Evolutionary conservation across 108 stramenopile genomes (phyloP).

Genomic region (Fragilariopsis cylindrus): DNA sequence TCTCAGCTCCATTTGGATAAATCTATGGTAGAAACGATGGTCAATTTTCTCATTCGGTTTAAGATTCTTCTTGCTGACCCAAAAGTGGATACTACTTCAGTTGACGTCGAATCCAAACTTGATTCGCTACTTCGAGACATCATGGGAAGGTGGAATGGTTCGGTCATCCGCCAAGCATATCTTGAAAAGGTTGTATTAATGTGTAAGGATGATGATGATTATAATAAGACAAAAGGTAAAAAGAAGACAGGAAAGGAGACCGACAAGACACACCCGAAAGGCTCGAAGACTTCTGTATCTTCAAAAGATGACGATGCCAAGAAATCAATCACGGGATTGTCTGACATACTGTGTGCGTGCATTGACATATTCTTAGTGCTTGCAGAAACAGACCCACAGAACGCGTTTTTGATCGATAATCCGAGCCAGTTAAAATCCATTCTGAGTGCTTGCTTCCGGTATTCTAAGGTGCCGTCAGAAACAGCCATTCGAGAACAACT

Average conservation of each 20-base stretch:
- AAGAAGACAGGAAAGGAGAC: constrained; percentile 18
- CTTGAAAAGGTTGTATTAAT: constrained; percentile 66
- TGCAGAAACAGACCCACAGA: constrained; percentile 29
- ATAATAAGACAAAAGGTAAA: constrained; percentile 12
- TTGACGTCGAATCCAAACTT: constrained; percentile 26
- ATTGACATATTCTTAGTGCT: constrained; percentile 46
- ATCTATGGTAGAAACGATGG: constrained; percentile 56
- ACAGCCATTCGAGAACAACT: constrained; percentile 22
- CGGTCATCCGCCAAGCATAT: constrained; percentile 43
- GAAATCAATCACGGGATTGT: constrained; percentile 4
- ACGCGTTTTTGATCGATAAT: constrained; percentile 41
- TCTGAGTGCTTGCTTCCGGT: constrained; percentile 33
- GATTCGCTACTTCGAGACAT: constrained; percentile 34
- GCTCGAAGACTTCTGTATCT: constrained; percentile 11
- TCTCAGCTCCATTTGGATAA: constrained; percentile 14
- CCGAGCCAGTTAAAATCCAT: constrained; percentile 33
- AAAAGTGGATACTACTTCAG: constrained; percentile 23
- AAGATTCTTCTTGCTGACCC: constrained; percentile 76
- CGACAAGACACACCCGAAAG: constrained; percentile 15
- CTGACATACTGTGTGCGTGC: constrained; percentile 39
- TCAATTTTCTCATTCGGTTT: constrained; percentile 82
- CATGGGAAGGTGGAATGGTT: constrained; percentile 30
- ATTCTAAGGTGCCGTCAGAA: constrained; percentile 9
- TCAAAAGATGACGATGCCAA: constrained; percentile 26
- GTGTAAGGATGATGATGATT: constrained; percentile 36